Evolutionary conservation across 352 stramenopile species (phyloP), one percentile per base, ranked within the genome.

Genomic region (Globisporangium mamillatum): DNA sequence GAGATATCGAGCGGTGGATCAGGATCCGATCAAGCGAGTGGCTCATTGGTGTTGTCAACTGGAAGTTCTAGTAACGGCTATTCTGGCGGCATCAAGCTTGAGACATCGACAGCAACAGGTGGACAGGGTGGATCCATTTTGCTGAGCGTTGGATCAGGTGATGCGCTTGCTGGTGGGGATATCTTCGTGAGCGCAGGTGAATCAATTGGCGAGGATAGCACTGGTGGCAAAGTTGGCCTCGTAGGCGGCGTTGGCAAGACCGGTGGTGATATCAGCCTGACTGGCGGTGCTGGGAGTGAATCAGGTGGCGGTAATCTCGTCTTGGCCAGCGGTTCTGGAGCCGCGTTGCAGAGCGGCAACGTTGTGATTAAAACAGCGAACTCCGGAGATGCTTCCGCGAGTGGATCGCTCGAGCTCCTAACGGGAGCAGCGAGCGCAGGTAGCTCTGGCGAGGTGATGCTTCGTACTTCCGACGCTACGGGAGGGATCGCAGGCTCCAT

Each of bases 241-340:
- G 22, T 29, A 25, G 69, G 52, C 6, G 69, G 69, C 24, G 22
- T 18, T 20, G 64, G 69, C 6, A 75, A 50, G 4, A 56, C 22
- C 20, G 69, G 69, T 24, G 69, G 69, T 3, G 56, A 69, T 14
- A 38, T 72, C 20, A 38, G 60, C n/a, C 9, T 75, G 18, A 41
- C 36, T 22, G 69, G 59, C 32, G 69, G 69, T 12, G 29, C 20
- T n/a, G 69, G 64, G 16, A 66, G 57, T 10, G 60, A 62, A 10
- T 32, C n/a, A 8, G 36, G 52, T 69, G 75, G 72, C 4, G 75
- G 75, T 44, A 54, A 66, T 32, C 54, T 81, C 12, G 14, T 71
- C 25, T 34, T 81, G n/a, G 62, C 59, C 2, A 79, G 70, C 65
- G 75, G 75, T 18, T 29, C 32, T 55, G 75, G 72, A 14, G 41